Conservation (phyloP, 306 rosid species). For the Cucurbita maxima region DNA sequence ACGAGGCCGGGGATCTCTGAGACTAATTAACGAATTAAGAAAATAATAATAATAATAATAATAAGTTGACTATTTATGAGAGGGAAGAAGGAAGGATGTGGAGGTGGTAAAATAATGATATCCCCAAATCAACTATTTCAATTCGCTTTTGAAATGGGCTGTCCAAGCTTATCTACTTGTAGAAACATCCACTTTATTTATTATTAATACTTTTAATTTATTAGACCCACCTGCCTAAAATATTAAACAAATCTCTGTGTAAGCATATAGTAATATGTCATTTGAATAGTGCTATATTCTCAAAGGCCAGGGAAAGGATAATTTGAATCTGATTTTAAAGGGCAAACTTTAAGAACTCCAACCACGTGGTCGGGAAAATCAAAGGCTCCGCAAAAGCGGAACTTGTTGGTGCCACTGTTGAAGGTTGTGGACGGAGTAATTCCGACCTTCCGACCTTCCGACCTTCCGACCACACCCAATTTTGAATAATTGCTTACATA, state of each 20-base stretch:
- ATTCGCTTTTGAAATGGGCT: not conserved
- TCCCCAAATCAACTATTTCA: not conserved
- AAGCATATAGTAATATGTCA: not conserved
- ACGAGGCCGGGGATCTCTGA: not conserved
- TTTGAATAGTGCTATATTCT: not conserved
- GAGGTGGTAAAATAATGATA: not conserved
- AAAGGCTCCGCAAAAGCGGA: not conserved
- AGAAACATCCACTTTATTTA: not conserved
- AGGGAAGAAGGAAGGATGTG: not conserved
- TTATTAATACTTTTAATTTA: not conserved
- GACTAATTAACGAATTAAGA: not conserved
- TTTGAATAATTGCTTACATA: not conserved
- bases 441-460: not conserved
- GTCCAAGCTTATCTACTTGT: not conserved
- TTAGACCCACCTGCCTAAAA: not conserved
- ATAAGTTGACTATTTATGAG: not conserved
- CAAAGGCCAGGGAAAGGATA: not conserved
- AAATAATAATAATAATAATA: not conserved
- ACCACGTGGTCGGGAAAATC: not conserved
- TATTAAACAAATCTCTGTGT: not conserved
- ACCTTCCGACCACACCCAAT: not conserved
- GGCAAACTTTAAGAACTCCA: not conserved
- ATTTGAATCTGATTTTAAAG: not conserved
- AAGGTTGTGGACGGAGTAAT: not conserved
- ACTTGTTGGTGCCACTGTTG: not conserved